Evolutionary conservation across 768 basidiomycete genomes (phyloP), one percentile per base, ranked within the genome.

Genomic region (Pisolithus tinctorius): DNA sequence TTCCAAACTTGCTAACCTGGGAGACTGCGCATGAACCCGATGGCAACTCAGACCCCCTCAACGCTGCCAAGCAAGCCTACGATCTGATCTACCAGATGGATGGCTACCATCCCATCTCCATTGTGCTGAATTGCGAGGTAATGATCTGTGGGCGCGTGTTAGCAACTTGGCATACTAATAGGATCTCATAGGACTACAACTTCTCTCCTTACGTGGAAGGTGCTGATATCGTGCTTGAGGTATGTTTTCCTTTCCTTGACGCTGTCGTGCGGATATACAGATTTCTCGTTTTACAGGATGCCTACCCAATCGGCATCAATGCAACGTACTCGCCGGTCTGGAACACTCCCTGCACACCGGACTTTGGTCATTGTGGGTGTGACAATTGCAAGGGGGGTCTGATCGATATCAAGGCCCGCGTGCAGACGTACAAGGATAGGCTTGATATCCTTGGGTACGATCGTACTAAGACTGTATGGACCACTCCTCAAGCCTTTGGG

Each of bases 401-500:
- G 48, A 73, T 78, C 47, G 88, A 90, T 56, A 80, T 89, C 60
- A 76, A 76, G 14, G 68, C 69, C 0, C 73, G 88, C 23, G 77
- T 89, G 71, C 84, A 87, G 50, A 74, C 82, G 36, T 89, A 79
- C 68, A 71, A 69, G 47, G 66, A 81, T 43, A 73, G 86, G 29
- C 65, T 84, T 3, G 72, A 78, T 52, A 70, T 78, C 46, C 76
- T 84, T 47, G 84, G 84, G 0, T 83, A 82, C 76, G 80, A 81
- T 54, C 69, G 79, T 9, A 77, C 74, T 7, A 83, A 86, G 61
- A 75, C 82, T 3, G 75, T 88, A 0, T 92, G 88, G 89, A 79
- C 81, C 3, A 84, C 84, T 0, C 86, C 88, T 6, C 88, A 91
- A 63, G 86, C 79, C 0, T 84, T 90, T 59, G 85, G 86, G n/a